phyloP scores from a whole-genome alignment of 768 basidiomycete species.

The Goffeauzyma gilvescens region DNA sequence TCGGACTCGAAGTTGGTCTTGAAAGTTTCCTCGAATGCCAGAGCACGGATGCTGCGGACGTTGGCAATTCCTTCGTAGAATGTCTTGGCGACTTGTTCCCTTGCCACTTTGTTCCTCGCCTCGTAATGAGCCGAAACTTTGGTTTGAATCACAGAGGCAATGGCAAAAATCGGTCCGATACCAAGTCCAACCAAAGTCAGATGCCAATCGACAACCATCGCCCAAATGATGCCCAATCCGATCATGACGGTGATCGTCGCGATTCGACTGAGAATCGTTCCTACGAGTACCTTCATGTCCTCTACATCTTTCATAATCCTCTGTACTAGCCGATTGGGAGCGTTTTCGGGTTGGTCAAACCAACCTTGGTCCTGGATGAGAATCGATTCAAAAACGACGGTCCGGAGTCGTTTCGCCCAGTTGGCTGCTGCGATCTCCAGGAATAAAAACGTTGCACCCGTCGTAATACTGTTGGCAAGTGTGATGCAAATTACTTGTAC shows the following conservation, averaged over 20 bases:
- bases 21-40: slow-evolving; percentile 63
- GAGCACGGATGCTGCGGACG: slow-evolving; percentile 65
- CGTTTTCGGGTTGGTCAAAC: slow-evolving; percentile 56
- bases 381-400: slow-evolving; percentile 41
- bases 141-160: slow-evolving; percentile 55
- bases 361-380: slow-evolving; percentile 66
- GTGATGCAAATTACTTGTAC: slow-evolving; percentile 45
- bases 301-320: slow-evolving; percentile 71
- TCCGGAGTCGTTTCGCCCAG: slow-evolving; percentile 56
- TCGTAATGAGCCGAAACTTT: slow-evolving; percentile 54
- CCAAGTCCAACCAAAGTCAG: slow-evolving; percentile 76
- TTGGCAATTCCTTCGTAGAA: slow-evolving; percentile 77
- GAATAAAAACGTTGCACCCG: slow-evolving; percentile 57
- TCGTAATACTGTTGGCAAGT: slow-evolving; percentile 52
- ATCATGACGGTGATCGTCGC: slow-evolving; percentile 66
- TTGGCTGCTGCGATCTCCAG: slow-evolving; percentile 55
- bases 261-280: slow-evolving; percentile 50
- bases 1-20: slow-evolving; percentile 48
- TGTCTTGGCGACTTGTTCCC: slow-evolving; percentile 62
- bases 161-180: slow-evolving; percentile 63
- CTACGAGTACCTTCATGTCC: slow-evolving; percentile 60
- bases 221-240: slow-evolving; percentile 68
- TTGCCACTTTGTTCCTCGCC: slow-evolving; percentile 58
- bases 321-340: slow-evolving; percentile 47
- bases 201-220: slow-evolving; percentile 72